Conservation (phyloP, 768 basidiomycete genomes). For the Roridomyces roridus region DNA sequence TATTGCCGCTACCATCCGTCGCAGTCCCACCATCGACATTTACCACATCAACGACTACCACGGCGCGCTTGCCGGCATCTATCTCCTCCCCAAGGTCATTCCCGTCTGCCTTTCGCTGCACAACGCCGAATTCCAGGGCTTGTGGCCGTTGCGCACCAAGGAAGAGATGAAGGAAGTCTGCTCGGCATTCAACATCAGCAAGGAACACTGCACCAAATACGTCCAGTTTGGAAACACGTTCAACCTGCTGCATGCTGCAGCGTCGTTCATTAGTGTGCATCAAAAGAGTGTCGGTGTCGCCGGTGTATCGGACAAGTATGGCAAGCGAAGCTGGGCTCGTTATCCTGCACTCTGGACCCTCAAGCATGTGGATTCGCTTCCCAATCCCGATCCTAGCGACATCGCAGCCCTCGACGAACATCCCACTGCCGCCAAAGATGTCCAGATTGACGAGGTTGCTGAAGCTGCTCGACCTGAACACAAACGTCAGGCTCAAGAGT, state of each 20-base stretch:
- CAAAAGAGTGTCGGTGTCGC: slow-evolving; percentile 95
- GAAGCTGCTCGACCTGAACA: slow-evolving; percentile 91
- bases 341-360: slow-evolving; percentile 97
- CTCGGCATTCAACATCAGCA: slow-evolving; percentile 96
- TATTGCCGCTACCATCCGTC: slow-evolving; percentile 89
- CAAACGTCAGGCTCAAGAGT: slow-evolving; percentile 93
- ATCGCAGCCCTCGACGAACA: slow-evolving; percentile 90
- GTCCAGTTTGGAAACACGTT: slow-evolving; percentile 99
- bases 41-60: slow-evolving; percentile 98
- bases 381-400: slow-evolving; percentile 94
- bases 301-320: slow-evolving; percentile 97
- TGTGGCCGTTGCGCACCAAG: slow-evolving; percentile 95
- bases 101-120: slow-evolving; percentile 92
- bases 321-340: slow-evolving; percentile 95
- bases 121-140: slow-evolving; percentile 97
- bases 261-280: slow-evolving; percentile 90
- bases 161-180: slow-evolving; percentile 99
- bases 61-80: slow-evolving; percentile 89
- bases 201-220: slow-evolving; percentile 95
- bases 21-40: slow-evolving; percentile 86
- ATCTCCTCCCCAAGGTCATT: slow-evolving; percentile 89
- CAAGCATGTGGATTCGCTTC: slow-evolving; percentile 93
- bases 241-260: slow-evolving; percentile 92
- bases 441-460: slow-evolving; percentile 78
- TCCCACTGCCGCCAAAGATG: slow-evolving; percentile 70